Evolutionary conservation across 495 filamentous ascomycete species (phyloP).

Genomic region (Cairneyella variabilis): DNA sequence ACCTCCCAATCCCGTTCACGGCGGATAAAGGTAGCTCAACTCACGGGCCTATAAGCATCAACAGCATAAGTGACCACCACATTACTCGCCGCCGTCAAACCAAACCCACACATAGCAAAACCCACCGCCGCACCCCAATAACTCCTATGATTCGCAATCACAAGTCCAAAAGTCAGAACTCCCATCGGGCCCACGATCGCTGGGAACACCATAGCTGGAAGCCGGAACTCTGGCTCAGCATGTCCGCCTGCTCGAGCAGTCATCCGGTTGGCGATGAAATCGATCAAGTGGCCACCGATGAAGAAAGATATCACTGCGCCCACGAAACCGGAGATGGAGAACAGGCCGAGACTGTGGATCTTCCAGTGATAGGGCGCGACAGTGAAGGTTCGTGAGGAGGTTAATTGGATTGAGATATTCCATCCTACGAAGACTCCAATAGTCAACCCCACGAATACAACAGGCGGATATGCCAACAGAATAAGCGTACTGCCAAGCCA

Average conservation of each 20-base stretch:
- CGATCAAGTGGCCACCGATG: conserved; percentile 9
- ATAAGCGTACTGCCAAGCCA: conserved; percentile 6
- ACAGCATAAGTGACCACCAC: conserved; percentile 13
- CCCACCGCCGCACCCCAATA: conserved; percentile 12
- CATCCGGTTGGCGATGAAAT: conserved; percentile 7
- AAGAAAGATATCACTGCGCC: conserved; percentile 13
- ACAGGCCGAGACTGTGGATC: conserved; percentile 9
- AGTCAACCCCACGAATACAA: conserved; percentile 6
- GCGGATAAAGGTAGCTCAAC: not conserved
- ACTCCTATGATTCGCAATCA: conserved; percentile 10
- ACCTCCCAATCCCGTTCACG: too few species aligned
- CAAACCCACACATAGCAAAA: conserved; percentile 11
- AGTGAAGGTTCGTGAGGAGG: conserved; percentile 8
- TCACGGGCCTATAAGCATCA: conserved; percentile 10
- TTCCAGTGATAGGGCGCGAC: conserved; percentile 11
- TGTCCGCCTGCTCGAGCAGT: conserved; percentile 6
- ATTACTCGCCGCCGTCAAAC: conserved; percentile 4
- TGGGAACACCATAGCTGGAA: conserved; percentile 10
- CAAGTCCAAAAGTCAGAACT: conserved; percentile 8
- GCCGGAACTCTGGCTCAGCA: conserved; percentile 9
- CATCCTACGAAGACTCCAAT: conserved; percentile 12
- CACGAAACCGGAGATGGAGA: conserved; percentile 7
- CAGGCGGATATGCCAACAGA: conserved; percentile 5
- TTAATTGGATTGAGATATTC: conserved; percentile 11
- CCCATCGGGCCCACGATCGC: conserved; percentile 12